These are phyloP conservation scores for Rhodotorula babjevae DNA, from an alignment of 768 basidiomycete genomes.

Conservation along the genomic window DNA sequence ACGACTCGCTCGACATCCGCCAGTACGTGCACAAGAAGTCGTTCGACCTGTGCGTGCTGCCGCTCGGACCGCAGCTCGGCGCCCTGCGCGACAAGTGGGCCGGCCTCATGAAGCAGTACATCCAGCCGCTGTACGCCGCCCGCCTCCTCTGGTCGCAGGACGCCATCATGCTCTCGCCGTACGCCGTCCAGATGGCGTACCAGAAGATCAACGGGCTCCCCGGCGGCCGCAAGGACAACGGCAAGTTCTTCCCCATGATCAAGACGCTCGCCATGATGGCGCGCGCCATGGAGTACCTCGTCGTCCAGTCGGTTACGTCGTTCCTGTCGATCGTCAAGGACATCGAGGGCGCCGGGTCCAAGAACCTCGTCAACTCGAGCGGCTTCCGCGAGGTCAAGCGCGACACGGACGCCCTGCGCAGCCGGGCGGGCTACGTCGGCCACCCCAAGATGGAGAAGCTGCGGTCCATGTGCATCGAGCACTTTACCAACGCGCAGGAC, in stretches of 20 bases:
- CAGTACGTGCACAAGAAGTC: constrained; percentile 86
- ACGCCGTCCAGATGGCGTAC: constrained; percentile 34
- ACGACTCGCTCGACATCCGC: constrained; percentile 77
- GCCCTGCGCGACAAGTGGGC: constrained; percentile 65
- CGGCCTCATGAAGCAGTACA: constrained; percentile 65
- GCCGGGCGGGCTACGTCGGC: constrained; percentile 42
- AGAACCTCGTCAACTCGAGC: constrained; percentile 58
- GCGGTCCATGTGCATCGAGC: constrained; percentile 65
- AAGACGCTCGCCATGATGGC: constrained; percentile 57
- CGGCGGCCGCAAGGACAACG: constrained; percentile 23
- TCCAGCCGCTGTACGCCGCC: constrained; percentile 21
- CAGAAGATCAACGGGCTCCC: constrained; percentile 29
- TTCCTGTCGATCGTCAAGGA: constrained; percentile 61
- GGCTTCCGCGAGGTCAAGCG: constrained; percentile 36
- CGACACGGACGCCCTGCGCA: constrained; percentile 32
- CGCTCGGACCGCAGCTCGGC: constrained; percentile 63
- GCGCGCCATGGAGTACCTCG: constrained; percentile 81
- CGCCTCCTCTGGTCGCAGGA: constrained; percentile 25
- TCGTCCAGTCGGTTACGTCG: constrained; percentile 76
- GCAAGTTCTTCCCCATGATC: constrained; percentile 48
- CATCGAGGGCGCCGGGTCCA: constrained; percentile 46
- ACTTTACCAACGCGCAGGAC: constrained; percentile 59
- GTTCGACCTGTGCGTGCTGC: constrained; percentile 64
- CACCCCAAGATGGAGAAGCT: constrained; percentile 94
- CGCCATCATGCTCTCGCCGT: constrained; percentile 28